Evolutionary conservation across 1,284 basidiomycete genomes (phyloP).

Genomic region (Fomitiporia mediterranea): DNA sequence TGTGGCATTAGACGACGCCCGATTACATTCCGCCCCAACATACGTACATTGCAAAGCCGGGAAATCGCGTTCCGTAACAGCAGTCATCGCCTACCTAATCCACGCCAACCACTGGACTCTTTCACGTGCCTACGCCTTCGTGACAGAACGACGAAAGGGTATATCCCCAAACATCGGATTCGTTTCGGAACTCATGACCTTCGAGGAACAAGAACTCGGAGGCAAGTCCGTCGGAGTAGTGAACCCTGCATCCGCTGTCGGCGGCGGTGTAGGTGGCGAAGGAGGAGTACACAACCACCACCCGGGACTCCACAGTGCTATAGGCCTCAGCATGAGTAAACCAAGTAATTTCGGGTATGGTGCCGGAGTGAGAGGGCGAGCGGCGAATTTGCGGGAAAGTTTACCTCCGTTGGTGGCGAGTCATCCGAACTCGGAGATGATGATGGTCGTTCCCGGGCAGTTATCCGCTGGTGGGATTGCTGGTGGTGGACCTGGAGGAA

Average conservation of each 20-base stretch:
- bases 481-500: neutral
- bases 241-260: conserved; percentile 37
- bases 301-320: neutral
- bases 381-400: conserved; percentile 66
- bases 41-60: conserved; percentile 98
- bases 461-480: conserved; percentile 23
- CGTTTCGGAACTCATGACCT: conserved; percentile 94
- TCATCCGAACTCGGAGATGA: conserved; percentile 29
- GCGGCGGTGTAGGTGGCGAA: conserved; percentile 27
- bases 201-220: conserved; percentile 86
- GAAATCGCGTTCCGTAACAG: conserved; percentile 93
- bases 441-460: conserved; percentile 21
- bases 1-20: conserved; percentile 74
- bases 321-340: conserved; percentile 24
- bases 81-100: conserved; percentile 96
- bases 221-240: conserved; percentile 75
- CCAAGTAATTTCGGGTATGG: conserved; percentile 35
- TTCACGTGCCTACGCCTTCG: conserved; percentile 85
- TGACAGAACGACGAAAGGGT: conserved; percentile 83
- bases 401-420: conserved; percentile 59
- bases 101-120: conserved; percentile 96
- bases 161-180: conserved; percentile 99
- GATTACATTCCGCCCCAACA: conserved; percentile 79
- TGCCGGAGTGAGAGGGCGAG: conserved; percentile 44
- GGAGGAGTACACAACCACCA: neutral